Base-by-base conservation (phyloP, 352 stramenopile species). In the Hyaloperonospora brassicae region DNA sequence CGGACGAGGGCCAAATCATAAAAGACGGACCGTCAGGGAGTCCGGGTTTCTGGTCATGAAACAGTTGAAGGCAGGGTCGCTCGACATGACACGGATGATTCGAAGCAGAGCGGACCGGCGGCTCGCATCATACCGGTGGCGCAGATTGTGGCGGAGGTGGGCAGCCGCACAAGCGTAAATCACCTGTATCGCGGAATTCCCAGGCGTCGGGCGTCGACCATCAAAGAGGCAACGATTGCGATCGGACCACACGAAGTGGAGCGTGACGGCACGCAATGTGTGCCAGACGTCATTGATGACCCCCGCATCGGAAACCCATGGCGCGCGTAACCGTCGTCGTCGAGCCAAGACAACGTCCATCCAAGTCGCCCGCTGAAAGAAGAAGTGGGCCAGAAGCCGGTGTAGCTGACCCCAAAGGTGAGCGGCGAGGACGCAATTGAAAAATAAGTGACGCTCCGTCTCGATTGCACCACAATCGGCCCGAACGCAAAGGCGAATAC, bases 371-470 rank as follows among this genome's bases (percentile, higher is more conserved):
- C 14, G 6, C 14, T 12, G 6, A 9, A 2, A 6, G 24, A 45
- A 45, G 21, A 25, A 45, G 2, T 8, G 40, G 2, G 5, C 12
- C 17, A 52, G 12, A 13, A 31, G 13, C 6, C 40, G 27, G 24
- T 12, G 14, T 3, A 52, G 11, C 8, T 52, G 30, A 17, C 46
- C 8, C 46, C 46, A 52, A 10, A 52, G n/a, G 30, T 42, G 30
- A 9, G 46, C 27, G 17, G 46, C 46, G n/a, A 56, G 39, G 11
- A n/a, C 48, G 40, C 50, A 56, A 4, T 56, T 27, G 30, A 56
- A 56, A 40, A 56, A 56, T 25, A 56, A 34, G n/a, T 56, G 50
- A 17, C 31, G 13, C 40, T 45, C 40, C 9, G 40, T 25, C 40
- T 45, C 40, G n/a, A 45, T 45, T 5, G 40, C 40, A 5, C 24